Percentiles rank a stretch among this genome's conserved stretches.
These are phyloP conservation scores for Lactifluus echinatus DNA, from an alignment of 768 basidiomycete species.

Conservation along the genomic window DNA sequence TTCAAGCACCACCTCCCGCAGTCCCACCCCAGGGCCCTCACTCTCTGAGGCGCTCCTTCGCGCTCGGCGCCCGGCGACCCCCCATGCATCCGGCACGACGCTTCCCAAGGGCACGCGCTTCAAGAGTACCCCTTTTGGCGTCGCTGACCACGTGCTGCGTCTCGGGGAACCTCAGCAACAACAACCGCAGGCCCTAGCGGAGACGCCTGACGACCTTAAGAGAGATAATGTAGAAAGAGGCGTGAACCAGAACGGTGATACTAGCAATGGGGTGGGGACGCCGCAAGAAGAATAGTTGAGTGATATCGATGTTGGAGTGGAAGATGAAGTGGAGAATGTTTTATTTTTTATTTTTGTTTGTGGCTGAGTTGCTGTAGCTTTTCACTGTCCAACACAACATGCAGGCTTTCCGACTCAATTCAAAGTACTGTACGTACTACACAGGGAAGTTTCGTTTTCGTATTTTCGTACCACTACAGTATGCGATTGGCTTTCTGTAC, in stretches of 20 bases:
- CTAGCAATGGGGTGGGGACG: background rate
- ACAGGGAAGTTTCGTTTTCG: too few relatives aligned
- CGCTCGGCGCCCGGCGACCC: constrained; percentile 40
- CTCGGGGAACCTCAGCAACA: constrained; percentile 6
- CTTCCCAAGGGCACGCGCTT: constrained; percentile 47
- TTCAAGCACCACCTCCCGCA: constrained; percentile 24
- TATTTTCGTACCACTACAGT: too few relatives aligned
- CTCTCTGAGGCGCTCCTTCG: constrained; percentile 65
- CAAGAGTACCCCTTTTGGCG: constrained; percentile 65
- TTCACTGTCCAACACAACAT: too few relatives aligned
- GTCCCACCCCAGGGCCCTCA: constrained; percentile 44
- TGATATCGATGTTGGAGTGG: too few relatives aligned
- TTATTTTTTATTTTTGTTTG: too few relatives aligned
- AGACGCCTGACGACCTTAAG: background rate
- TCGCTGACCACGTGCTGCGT: constrained; percentile 40
- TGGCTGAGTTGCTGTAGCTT: too few relatives aligned
- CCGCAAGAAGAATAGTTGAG: background rate
- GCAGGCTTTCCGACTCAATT: too few relatives aligned
- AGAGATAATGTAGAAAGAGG: background rate
- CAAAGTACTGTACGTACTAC: too few relatives aligned
- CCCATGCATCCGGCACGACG: constrained; percentile 19
- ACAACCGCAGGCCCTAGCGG: constrained; percentile 15
- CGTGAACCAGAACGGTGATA: background rate
- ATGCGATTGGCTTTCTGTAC: too few relatives aligned
- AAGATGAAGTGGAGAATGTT: too few relatives aligned